These are phyloP conservation scores for Beauveria brongniartii DNA, from an alignment of 2,329 filamentous ascomycete genomes.

Conservation along the genomic window DNA sequence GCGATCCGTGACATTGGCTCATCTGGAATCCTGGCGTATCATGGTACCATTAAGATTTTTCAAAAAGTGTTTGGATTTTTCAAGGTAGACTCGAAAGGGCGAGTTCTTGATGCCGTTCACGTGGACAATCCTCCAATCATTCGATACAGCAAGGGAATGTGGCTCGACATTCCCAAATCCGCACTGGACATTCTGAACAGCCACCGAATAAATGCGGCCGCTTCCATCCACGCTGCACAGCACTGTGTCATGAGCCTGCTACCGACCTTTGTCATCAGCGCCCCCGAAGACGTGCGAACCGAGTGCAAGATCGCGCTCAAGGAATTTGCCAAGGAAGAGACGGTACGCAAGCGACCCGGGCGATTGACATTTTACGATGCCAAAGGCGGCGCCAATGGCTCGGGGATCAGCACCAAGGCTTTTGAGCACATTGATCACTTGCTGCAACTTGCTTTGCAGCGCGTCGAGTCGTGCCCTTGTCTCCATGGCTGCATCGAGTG, in stretches of 20 bases:
- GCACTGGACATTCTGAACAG: conserved; percentile 73
- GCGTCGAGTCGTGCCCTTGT: conserved; percentile 71
- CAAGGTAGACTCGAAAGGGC: conserved; percentile 80
- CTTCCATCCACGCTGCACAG: conserved; percentile 88
- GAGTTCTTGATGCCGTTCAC: conserved; percentile 83
- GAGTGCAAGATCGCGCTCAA: conserved; percentile 89
- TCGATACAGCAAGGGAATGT: conserved; percentile 80
- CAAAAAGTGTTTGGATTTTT: conserved; percentile 94
- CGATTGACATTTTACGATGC: conserved; percentile 91
- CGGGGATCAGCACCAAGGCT: conserved; percentile 82
- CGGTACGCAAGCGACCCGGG: conserved; percentile 71
- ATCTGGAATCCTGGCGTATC: conserved; percentile 66
- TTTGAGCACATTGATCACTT: conserved; percentile 86
- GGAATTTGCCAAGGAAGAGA: conserved; percentile 68
- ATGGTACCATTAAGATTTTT: conserved; percentile 76
- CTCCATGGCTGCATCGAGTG: conserved; percentile 81
- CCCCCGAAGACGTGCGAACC: conserved; percentile 85
- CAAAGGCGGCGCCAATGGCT: conserved; percentile 76
- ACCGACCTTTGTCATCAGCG: conserved; percentile 82
- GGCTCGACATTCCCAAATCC: conserved; percentile 78
- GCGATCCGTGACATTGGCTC: conserved; percentile 63
- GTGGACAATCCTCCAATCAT: conserved; percentile 91
- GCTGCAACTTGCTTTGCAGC: conserved; percentile 63
- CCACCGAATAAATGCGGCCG: conserved; percentile 70
- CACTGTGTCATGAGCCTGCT: conserved; percentile 82